Conservation (phyloP, 129 eudicot species). For the sunflower (Helianthus annuus) region DNA sequence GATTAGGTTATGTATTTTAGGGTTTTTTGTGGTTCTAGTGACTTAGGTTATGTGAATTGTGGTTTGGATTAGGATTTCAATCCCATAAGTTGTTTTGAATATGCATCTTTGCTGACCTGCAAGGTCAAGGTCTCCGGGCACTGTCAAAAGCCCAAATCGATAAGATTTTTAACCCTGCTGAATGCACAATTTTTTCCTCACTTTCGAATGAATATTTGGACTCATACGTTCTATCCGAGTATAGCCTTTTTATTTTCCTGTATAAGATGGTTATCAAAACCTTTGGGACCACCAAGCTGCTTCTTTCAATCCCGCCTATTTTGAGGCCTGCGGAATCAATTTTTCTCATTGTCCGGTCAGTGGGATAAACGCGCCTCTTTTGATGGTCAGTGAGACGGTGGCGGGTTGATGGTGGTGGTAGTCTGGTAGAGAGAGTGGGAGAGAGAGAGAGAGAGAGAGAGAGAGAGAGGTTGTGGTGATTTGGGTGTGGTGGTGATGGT, state of each 20-base stretch:
- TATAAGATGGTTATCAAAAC: slow-evolving; percentile 92
- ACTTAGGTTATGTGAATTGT: no score
- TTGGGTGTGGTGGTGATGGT: no score
- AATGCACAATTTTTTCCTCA: slow-evolving; percentile 89
- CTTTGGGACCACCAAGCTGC: slow-evolving; percentile 92
- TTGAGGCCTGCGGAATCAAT: slow-evolving; percentile 58
- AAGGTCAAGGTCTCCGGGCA: slow-evolving; percentile 77
- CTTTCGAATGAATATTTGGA: slow-evolving; percentile 67
- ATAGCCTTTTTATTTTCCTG: slow-evolving; percentile 74
- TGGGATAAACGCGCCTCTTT: slow-evolving; percentile 86
- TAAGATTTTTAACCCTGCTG: slow-evolving; percentile 78
- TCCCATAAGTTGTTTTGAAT: no score
- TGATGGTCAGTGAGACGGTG: no score
- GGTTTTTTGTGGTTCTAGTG: no score
- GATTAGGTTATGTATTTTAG: no score
- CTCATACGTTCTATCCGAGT: slow-evolving; percentile 92
- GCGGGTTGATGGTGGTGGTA: no score
- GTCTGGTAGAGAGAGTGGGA: no score
- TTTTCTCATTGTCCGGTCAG: slow-evolving; percentile 70
- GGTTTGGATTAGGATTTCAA: no score
- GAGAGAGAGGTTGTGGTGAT: no score
- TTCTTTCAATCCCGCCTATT: slow-evolving; percentile 74
- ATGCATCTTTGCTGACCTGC: slow-evolving; percentile 83
- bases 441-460: no score
- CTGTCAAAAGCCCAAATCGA: slow-evolving; percentile 78